phyloP scores from a whole-genome alignment of 768 basidiomycete genomes.

The Calocybe gangraenosa region DNA sequence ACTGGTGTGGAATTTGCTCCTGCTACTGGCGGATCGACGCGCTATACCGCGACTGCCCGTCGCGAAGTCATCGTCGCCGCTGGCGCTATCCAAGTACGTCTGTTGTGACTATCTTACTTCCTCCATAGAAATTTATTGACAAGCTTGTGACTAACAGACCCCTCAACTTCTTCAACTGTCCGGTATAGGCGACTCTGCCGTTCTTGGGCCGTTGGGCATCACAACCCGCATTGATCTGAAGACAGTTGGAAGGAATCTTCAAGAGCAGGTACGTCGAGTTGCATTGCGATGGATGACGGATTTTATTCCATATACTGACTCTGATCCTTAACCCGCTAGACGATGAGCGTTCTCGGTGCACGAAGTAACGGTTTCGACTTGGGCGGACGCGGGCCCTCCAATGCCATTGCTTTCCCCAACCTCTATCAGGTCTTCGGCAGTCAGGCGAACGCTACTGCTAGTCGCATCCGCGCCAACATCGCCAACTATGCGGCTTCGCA shows the following conservation, averaged over 20 bases:
- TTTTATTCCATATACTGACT: neutral
- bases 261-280: constrained; percentile 41
- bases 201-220: constrained; percentile 45
- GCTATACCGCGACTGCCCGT: constrained; percentile 37
- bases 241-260: constrained; percentile 53
- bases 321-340: constrained; percentile 18
- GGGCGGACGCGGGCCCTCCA: constrained; percentile 40
- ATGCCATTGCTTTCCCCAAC: constrained; percentile 50
- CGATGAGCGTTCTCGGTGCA: constrained; percentile 39
- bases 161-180: constrained; percentile 50
- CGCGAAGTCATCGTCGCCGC: constrained; percentile 52
- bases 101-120: neutral
- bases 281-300: too few species aligned
- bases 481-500: constrained; percentile 40
- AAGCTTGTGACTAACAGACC: constrained; percentile 21
- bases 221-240: constrained; percentile 39
- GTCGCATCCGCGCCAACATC: constrained; percentile 34
- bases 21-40: constrained; percentile 29
- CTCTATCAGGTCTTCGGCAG: constrained; percentile 41
- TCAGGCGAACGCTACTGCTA: constrained; percentile 26
- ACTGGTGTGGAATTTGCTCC: constrained; percentile 45
- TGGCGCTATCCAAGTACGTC: constrained; percentile 40
- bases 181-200: constrained; percentile 48
- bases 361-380: constrained; percentile 34
- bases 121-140: neutral